These are phyloP conservation scores for Podila epicladia DNA, from an alignment of 192 early-diverging fungal species.

Conservation along the genomic window DNA sequence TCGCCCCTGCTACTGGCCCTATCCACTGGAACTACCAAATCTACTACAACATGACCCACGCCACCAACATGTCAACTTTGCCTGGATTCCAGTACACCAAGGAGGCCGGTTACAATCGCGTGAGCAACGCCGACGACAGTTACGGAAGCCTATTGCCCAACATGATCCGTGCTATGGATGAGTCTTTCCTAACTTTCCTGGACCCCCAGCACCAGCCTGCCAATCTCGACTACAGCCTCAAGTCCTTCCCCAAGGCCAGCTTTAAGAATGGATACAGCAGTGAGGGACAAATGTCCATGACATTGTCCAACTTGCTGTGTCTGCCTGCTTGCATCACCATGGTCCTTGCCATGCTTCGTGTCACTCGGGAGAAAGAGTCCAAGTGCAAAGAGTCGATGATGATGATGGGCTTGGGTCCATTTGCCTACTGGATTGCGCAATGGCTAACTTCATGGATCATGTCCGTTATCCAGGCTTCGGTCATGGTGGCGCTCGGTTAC, in stretches of 20 bases:
- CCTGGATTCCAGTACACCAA: slow-evolving; percentile 46
- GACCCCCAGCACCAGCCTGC: slow-evolving; percentile 36
- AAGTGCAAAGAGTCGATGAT: slow-evolving; percentile 77
- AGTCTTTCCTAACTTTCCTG: slow-evolving; percentile 32
- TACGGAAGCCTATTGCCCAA: slow-evolving; percentile 33
- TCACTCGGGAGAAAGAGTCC: slow-evolving; percentile 76
- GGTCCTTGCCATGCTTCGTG: slow-evolving; percentile 64
- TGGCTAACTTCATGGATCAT: slow-evolving; percentile 68
- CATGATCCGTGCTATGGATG: slow-evolving; percentile 38
- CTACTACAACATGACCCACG: slow-evolving; percentile 72
- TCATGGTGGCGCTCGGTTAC: slow-evolving; percentile 66
- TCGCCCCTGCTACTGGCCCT: slow-evolving; percentile 15
- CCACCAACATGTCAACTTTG: slow-evolving; percentile 67
- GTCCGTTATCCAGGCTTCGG: slow-evolving; percentile 62
- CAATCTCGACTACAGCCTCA: slow-evolving; percentile 47
- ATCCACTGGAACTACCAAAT: slow-evolving; percentile 75
- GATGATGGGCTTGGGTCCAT: slow-evolving; percentile 75
- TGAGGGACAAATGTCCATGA: slow-evolving; percentile 61
- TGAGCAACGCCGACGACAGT: slow-evolving; percentile 2
- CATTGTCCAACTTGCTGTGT: slow-evolving; percentile 57
- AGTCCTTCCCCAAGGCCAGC: slow-evolving; percentile 71
- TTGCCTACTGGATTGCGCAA: slow-evolving; percentile 70
- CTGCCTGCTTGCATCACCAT: slow-evolving; percentile 64
- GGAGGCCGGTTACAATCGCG: slow-evolving; percentile 28
- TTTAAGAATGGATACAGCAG: slow-evolving; percentile 53